Percentiles rank a stretch among this genome's conserved stretches.
These are phyloP conservation scores for Hemileccinum impolitum DNA, from an alignment of 768 basidiomycete species.

Conservation along the genomic window DNA sequence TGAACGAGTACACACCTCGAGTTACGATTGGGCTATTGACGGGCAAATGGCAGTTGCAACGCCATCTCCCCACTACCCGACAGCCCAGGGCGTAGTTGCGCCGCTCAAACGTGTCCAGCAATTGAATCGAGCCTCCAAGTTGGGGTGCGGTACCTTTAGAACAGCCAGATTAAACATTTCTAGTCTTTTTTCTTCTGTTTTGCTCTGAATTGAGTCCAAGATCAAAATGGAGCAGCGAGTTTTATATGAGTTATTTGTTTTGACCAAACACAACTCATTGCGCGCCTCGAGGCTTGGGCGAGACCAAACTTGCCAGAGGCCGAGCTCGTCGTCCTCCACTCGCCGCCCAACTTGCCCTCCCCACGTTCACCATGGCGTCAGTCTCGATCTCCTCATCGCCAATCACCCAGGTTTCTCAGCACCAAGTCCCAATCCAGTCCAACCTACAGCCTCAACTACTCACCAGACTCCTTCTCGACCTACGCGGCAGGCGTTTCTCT, in stretches of 20 bases:
- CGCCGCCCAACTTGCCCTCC: slow-evolving; percentile 9
- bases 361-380: slow-evolving; percentile 35
- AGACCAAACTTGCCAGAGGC: slow-evolving; percentile 17
- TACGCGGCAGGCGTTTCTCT: slow-evolving; percentile 86
- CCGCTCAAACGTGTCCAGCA: not conserved
- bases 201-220: too few relatives aligned
- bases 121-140: not conserved
- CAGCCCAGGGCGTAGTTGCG: not conserved
- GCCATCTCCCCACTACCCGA: not conserved
- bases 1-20: slow-evolving; percentile 6
- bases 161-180: too few relatives aligned
- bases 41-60: not conserved
- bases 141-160: too few relatives aligned
- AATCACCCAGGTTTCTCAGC: slow-evolving; percentile 55
- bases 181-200: too few relatives aligned
- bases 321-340: slow-evolving; percentile 11
- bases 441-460: slow-evolving; percentile 85
- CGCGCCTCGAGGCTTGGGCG: slow-evolving; percentile 30
- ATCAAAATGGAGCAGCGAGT: too few relatives aligned
- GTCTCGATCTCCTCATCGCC: slow-evolving; percentile 48
- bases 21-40: not conserved
- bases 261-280: slow-evolving; percentile 26
- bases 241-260: slow-evolving; percentile 25
- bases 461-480: slow-evolving; percentile 85
- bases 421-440: slow-evolving; percentile 53